Evolutionary conservation across 148 eudicot species (phyloP).

Genomic region (Rhododendron mucronatum): DNA sequence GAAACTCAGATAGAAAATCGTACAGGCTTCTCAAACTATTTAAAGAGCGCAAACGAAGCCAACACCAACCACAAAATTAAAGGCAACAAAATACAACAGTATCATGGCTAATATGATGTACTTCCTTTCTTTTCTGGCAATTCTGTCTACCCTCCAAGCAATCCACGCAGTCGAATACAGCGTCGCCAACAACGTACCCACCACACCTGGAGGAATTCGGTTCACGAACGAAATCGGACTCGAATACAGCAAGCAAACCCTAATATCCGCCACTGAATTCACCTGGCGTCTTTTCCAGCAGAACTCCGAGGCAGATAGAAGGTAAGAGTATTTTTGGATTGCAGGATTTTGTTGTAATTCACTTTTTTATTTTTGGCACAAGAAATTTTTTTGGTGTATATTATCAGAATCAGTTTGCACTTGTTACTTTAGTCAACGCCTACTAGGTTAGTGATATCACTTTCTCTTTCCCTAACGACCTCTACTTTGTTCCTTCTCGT

Average conservation of each 20-base stretch:
- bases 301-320: slow-evolving; percentile 18
- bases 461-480: not conserved
- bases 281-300: slow-evolving; percentile 36
- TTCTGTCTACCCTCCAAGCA: slow-evolving; percentile 15
- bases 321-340: not conserved
- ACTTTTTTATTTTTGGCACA: not conserved
- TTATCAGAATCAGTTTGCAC: not conserved
- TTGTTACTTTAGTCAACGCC: not conserved
- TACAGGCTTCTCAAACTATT: not conserved
- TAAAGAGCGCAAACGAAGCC: not conserved
- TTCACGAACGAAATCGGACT: slow-evolving; percentile 26
- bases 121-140: not conserved
- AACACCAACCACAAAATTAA: not conserved
- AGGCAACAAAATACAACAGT: not conserved
- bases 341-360: not conserved
- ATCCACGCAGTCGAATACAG: slow-evolving; percentile 26
- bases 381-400: too few species aligned
- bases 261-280: slow-evolving; percentile 21
- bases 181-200: slow-evolving; percentile 23
- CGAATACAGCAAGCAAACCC: slow-evolving; percentile 20
- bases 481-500: not conserved
- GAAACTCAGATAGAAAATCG: not conserved
- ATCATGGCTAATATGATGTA: slow-evolving; percentile 11
- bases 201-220: slow-evolving; percentile 26
- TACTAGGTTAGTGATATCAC: not conserved